phyloP scores from a whole-genome alignment of 139 green algal genomes.

The Nannochloris sp. region DNA sequence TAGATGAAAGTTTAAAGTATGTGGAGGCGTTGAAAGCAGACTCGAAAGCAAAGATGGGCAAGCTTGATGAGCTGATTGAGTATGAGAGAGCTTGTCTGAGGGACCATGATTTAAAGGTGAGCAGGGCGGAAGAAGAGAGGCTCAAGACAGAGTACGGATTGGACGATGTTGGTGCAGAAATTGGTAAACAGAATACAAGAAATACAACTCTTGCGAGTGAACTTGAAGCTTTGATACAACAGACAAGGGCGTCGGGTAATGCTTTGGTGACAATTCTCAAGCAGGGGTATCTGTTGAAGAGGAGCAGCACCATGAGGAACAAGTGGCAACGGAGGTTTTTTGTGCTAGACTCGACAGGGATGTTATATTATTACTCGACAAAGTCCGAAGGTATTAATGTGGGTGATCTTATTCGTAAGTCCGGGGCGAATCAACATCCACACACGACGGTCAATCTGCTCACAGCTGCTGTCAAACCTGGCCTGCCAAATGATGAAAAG shows the following conservation, averaged over 20 bases:
- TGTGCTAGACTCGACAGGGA: conserved; percentile 67
- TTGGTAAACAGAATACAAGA: conserved; percentile 38
- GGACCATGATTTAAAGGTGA: not conserved
- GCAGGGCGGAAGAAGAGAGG: not conserved
- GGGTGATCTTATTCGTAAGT: conserved; percentile 12
- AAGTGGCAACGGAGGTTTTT: conserved; percentile 87
- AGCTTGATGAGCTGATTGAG: conserved; percentile 39
- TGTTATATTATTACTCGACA: conserved; percentile 64
- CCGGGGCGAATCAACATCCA: conserved; percentile 15
- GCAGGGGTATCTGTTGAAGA: conserved; percentile 30
- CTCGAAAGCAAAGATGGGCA: conserved; percentile 6
- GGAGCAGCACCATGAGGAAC: conserved; percentile 32
- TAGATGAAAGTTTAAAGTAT: conserved; percentile 17
- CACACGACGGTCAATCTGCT: conserved; percentile 76
- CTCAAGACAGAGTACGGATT: not conserved
- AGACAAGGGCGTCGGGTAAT: conserved; percentile 23
- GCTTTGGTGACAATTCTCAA: conserved; percentile 41
- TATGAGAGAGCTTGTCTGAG: not conserved
- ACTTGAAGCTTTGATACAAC: conserved; percentile 39
- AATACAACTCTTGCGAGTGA: conserved; percentile 27
- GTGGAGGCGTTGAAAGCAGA: conserved; percentile 29
- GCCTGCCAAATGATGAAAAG: not conserved
- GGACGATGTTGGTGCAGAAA: not conserved
- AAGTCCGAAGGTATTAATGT: conserved; percentile 29
- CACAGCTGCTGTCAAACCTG: conserved; percentile 73